Conservation (phyloP, 805 yeast species). For the Tanozyma kutaoensis region DNA sequence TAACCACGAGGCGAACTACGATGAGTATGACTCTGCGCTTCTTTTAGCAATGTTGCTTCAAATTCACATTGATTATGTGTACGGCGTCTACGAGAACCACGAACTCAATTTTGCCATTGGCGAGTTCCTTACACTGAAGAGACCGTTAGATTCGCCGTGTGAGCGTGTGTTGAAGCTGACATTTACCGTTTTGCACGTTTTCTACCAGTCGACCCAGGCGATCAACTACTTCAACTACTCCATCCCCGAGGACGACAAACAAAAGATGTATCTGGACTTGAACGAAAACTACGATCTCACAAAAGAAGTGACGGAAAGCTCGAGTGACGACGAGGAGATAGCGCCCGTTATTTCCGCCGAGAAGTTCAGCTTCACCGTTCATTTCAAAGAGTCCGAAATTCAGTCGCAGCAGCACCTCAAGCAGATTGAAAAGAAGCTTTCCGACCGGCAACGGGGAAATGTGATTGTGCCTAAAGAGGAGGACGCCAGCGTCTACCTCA, state of each 20-base stretch:
- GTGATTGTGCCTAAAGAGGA: conserved; percentile 5
- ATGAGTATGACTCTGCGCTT: conserved; percentile 19
- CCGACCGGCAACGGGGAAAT: conserved; percentile 1
- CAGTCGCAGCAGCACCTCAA: too few species aligned
- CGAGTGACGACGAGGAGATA: conserved; percentile 4
- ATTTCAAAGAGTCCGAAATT: conserved; percentile 7
- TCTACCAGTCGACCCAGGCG: conserved; percentile 35
- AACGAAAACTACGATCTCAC: conserved; percentile 21
- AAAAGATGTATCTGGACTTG: conserved; percentile 32
- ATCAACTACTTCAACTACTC: conserved; percentile 34
- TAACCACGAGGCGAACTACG: conserved; percentile 7
- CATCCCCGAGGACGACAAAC: conserved; percentile 20
- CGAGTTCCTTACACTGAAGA: conserved; percentile 12
- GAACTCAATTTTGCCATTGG: conserved; percentile 28
- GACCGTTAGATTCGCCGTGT: conserved; percentile 1
- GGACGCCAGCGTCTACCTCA: conserved; percentile 19
- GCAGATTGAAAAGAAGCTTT: background rate
- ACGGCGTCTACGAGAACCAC: conserved; percentile 28
- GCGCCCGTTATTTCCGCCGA: conserved; percentile 1
- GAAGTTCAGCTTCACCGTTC: conserved; percentile 9
- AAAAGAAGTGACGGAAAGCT: conserved; percentile 1
- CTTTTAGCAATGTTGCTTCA: conserved; percentile 22
- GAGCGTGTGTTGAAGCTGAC: conserved; percentile 13
- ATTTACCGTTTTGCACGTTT: conserved; percentile 19
- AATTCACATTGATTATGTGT: conserved; percentile 22